phyloP scores from a whole-genome alignment of 139 green algal species.

The Prasinococcaceae sp. region DNA sequence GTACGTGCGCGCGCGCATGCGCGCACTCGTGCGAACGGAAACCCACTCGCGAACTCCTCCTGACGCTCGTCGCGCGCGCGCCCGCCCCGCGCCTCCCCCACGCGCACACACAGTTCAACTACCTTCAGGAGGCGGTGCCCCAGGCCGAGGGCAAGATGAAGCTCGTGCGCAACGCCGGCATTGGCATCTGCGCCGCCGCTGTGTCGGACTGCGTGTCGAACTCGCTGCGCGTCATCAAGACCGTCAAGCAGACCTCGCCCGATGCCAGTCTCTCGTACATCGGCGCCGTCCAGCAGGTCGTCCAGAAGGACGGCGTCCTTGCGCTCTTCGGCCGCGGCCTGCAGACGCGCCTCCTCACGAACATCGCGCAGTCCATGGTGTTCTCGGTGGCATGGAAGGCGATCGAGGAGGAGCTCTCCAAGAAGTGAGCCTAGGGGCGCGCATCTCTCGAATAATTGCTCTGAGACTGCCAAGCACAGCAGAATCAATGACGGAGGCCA shows the following conservation, averaged over 20 bases:
- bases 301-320: constrained; percentile 52
- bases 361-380: neutral
- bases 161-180: constrained; percentile 57
- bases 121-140: constrained; percentile 45
- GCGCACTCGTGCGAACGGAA: neutral
- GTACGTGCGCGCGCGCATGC: constrained; percentile 19
- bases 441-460: too few species aligned
- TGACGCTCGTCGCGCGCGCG: neutral
- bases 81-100: too few species aligned
- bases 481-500: too few species aligned
- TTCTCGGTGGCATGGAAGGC: neutral
- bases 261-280: constrained; percentile 45
- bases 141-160: too few species aligned
- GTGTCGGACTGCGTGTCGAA: constrained; percentile 70
- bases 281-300: constrained; percentile 41
- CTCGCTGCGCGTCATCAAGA: constrained; percentile 68
- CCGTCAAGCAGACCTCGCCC: constrained; percentile 61
- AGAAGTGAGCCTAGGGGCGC: too few species aligned
- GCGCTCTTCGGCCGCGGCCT: constrained; percentile 61
- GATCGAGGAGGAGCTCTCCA: neutral
- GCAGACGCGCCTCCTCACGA: neutral
- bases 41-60: neutral
- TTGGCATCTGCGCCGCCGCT: constrained; percentile 60
- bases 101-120: constrained; percentile 34
- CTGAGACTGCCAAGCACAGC: too few species aligned